A percentile compares a stretch with the other conserved stretches of the same genome.
Conservation (phyloP, 2,329 filamentous ascomycete genomes). For the Microsporum audouinii region DNA sequence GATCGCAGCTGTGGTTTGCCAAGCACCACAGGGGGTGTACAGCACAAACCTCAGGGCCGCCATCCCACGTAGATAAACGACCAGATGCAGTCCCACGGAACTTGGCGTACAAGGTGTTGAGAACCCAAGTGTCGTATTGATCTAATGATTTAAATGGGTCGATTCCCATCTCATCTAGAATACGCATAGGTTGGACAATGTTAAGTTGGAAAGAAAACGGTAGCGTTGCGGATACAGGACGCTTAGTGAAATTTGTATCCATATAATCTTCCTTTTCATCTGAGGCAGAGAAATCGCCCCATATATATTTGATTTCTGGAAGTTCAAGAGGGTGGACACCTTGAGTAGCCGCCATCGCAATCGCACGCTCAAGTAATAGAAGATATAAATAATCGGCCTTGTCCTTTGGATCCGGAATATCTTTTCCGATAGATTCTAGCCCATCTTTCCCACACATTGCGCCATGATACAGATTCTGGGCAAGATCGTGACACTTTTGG, state of each 20-base stretch:
- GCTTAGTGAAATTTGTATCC: conserved; percentile 3
- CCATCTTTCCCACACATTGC: conserved; percentile 45
- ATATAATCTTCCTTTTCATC: conserved; percentile 14
- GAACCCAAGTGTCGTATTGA: conserved; percentile 45
- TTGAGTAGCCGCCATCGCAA: conserved; percentile 52
- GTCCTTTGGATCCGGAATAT: conserved; percentile 46
- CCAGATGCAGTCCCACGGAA: conserved; percentile 89
- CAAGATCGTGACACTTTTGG: conserved; percentile 44
- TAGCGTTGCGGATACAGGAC: conserved; percentile 33
- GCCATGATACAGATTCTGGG: conserved; percentile 46
- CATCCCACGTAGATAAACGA: conserved; percentile 61
- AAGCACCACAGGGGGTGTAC: conserved; percentile 95
- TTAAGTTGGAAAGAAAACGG: conserved; percentile 52
- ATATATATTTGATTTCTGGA: conserved; percentile 51
- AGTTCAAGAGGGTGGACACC: conserved; percentile 48
- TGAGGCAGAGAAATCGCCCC: conserved; percentile 49
- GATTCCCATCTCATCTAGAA: conserved; percentile 52
- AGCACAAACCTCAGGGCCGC: conserved; percentile 79
- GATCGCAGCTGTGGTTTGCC: conserved; percentile 91
- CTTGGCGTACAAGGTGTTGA: conserved; percentile 87
- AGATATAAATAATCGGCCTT: conserved; percentile 50
- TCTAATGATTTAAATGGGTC: conserved; percentile 43
- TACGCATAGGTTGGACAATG: conserved; percentile 47
- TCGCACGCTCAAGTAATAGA: conserved; percentile 46
- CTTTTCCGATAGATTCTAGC: conserved; percentile 47